phyloP scores from a whole-genome alignment of 345 rosid species.

The Gossypium stocksii region DNA sequence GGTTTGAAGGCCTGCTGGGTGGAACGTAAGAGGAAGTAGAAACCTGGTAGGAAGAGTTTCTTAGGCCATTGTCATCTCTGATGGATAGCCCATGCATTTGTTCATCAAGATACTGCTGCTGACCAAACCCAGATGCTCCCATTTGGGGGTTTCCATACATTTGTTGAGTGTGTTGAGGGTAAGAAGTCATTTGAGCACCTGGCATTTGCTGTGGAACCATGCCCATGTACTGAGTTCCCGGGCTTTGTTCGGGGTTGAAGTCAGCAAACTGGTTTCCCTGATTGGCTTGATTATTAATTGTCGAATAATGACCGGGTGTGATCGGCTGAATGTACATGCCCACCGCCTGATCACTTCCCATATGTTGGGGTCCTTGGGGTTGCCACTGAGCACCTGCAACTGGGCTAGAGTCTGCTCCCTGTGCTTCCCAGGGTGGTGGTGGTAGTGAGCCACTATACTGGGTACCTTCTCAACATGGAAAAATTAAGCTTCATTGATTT shows the following conservation, averaged over 20 bases:
- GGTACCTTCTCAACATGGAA: slow-evolving; percentile 49
- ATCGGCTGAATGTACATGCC: slow-evolving; percentile 28
- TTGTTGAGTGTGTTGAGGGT: slow-evolving; percentile 71
- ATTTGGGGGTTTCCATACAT: slow-evolving; percentile 54
- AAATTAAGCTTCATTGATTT: slow-evolving; percentile 13
- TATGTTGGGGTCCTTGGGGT: slow-evolving; percentile 44
- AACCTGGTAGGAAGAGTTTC: slow-evolving; percentile 46
- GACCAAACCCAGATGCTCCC: slow-evolving; percentile 73
- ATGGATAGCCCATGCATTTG: slow-evolving; percentile 69
- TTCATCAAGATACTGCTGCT: slow-evolving; percentile 66
- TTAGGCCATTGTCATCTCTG: slow-evolving; percentile 44
- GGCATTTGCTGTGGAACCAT: slow-evolving; percentile 50
- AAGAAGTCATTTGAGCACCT: slow-evolving; percentile 38
- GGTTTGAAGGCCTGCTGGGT: slow-evolving; percentile 55
- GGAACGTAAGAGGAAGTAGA: slow-evolving; percentile 52
- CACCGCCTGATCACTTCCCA: slow-evolving; percentile 45
- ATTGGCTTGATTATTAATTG: slow-evolving; percentile 22
- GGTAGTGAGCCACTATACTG: slow-evolving; percentile 59
- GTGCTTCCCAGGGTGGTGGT: slow-evolving; percentile 97
- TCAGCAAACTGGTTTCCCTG: slow-evolving; percentile 42
- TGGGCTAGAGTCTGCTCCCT: slow-evolving; percentile 51
- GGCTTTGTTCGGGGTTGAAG: slow-evolving; percentile 41
- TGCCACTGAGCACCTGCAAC: slow-evolving; percentile 43
- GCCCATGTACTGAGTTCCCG: slow-evolving; percentile 57
- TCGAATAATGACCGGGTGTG: slow-evolving; percentile 26